phyloP scores from a whole-genome alignment of 2,329 filamentous ascomycete species.

The Ophiostoma quercus region DNA sequence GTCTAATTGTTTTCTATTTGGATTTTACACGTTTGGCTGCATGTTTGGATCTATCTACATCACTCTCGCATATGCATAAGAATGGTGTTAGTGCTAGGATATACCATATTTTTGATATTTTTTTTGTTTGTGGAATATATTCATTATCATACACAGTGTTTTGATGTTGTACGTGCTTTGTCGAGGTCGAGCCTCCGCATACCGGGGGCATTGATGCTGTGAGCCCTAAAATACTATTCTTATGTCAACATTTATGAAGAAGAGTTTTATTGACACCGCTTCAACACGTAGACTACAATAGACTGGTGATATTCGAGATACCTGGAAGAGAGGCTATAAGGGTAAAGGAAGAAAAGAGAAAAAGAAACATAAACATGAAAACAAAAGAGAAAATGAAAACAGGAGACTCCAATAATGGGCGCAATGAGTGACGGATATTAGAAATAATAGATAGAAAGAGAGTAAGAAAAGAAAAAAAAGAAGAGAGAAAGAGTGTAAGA shows the following conservation, averaged over 20 bases:
- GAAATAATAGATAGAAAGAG: conserved; percentile 6
- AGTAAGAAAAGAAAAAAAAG: background rate
- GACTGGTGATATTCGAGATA: background rate
- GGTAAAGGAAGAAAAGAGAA: background rate
- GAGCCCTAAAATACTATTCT: too few species aligned
- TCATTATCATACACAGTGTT: background rate
- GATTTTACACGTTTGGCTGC: background rate
- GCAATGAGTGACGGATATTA: background rate
- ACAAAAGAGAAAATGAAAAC: background rate
- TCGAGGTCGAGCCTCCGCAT: background rate
- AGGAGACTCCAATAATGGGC: background rate
- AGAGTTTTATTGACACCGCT: too few species aligned
- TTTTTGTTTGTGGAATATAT: background rate
- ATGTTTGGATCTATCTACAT: background rate
- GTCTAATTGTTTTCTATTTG: background rate
- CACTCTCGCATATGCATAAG: background rate
- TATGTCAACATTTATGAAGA: too few species aligned
- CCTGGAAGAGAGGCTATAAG: too few species aligned
- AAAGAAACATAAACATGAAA: background rate
- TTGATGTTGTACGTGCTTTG: background rate
- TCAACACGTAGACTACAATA: background rate
- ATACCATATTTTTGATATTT: conserved; percentile 14
- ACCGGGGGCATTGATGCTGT: background rate
- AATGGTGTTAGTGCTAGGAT: conserved; percentile 2
- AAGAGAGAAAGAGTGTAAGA: conserved; percentile 1